Conservation (phyloP, 208 protist genomes). For the Wallacemonas rigidus region DNA sequence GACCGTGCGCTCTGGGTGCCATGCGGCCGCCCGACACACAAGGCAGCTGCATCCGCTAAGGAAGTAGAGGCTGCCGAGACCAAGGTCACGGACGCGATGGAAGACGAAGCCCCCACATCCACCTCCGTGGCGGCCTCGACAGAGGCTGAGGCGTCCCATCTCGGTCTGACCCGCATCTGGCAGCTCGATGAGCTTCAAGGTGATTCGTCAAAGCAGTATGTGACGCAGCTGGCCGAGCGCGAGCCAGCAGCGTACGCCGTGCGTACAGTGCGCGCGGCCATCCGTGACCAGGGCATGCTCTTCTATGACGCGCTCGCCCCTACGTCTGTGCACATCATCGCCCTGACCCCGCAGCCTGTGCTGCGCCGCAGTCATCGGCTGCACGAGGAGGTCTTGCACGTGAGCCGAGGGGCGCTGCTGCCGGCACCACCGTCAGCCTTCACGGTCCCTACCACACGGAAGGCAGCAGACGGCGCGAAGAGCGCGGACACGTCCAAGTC, state of each 20-base stretch:
- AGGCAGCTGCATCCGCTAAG: neutral
- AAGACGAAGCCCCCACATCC: neutral
- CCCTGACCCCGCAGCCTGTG: conserved; percentile 39
- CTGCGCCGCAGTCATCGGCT: conserved; percentile 40
- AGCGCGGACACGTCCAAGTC: neutral
- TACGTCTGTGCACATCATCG: conserved; percentile 47
- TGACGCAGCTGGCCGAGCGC: conserved; percentile 73
- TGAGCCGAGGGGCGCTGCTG: conserved; percentile 66
- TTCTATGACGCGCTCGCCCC: conserved; percentile 84
- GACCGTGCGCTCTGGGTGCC: conserved; percentile 47
- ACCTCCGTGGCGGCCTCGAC: neutral
- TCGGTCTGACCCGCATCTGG: conserved; percentile 41
- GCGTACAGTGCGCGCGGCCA: conserved; percentile 56
- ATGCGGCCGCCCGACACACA: neutral
- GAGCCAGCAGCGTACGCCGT: conserved; percentile 81
- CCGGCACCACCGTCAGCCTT: conserved; percentile 35
- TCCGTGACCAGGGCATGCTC: conserved; percentile 82
- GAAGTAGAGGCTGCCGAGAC: neutral
- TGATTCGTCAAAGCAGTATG: conserved; percentile 53
- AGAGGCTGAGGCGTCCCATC: neutral
- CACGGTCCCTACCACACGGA: conserved; percentile 11
- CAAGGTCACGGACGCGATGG: neutral
- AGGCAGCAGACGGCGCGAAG: neutral
- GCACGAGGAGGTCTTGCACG: conserved; percentile 66
- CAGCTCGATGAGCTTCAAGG: conserved; percentile 75